Evolutionary conservation across 176 grass and related monocot genomes (phyloP).

Genomic region (Lolium perenne): DNA sequence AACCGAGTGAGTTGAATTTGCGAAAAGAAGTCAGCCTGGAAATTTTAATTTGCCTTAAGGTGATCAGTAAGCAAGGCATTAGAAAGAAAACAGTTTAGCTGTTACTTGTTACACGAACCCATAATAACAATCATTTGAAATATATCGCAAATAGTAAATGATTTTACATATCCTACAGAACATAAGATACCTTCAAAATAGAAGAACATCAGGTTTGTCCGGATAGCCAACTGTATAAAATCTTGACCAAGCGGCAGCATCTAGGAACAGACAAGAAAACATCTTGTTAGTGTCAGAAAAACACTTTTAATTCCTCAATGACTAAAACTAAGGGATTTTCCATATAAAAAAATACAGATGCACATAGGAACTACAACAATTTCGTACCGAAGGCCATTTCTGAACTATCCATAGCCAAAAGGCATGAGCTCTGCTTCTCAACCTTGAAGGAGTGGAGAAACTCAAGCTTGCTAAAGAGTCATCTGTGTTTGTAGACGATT

Average conservation of each 20-base stretch:
- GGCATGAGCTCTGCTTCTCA: conserved; percentile 57
- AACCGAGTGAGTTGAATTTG: neutral
- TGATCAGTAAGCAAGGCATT: conserved; percentile 1
- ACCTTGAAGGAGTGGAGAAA: conserved; percentile 60
- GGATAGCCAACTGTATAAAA: conserved; percentile 78
- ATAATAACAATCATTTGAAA: conserved; percentile 15
- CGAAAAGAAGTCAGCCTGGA: neutral
- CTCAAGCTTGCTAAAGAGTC: conserved; percentile 48
- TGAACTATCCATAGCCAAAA: conserved; percentile 72
- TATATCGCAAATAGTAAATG: neutral
- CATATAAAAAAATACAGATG: conserved; percentile 30
- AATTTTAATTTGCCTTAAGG: conserved; percentile 32
- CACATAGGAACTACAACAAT: conserved; percentile 17
- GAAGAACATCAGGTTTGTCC: conserved; percentile 96
- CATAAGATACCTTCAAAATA: conserved; percentile 92
- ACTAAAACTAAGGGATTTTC: conserved; percentile 6
- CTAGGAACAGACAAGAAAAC: conserved; percentile 45
- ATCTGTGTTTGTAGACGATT: conserved; percentile 38
- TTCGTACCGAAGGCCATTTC: conserved; percentile 87
- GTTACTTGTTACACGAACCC: conserved; percentile 34
- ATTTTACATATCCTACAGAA: neutral
- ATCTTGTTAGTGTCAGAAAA: conserved; percentile 1
- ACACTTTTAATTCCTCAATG: conserved; percentile 13
- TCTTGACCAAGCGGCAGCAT: conserved; percentile 88
- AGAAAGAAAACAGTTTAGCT: conserved; percentile 11